Conservation (phyloP, 257 asterid genomes). For the Lycium barbarum region DNA sequence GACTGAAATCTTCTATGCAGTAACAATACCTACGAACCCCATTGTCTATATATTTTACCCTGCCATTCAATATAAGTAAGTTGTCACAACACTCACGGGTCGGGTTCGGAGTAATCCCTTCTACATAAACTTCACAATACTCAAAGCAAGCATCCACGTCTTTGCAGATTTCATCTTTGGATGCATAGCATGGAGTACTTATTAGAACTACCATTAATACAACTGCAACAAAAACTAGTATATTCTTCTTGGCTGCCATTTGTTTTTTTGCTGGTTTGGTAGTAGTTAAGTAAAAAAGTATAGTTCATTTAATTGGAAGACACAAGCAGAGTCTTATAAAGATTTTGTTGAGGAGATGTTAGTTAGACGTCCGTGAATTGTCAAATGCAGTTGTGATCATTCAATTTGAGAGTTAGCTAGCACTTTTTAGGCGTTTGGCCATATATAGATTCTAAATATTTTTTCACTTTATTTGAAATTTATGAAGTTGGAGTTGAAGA, state of each 20-base stretch:
- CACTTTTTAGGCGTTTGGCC: too few relatives aligned
- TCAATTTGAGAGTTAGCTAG: too few relatives aligned
- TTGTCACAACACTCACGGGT: not conserved
- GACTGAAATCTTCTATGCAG: constrained; percentile 28
- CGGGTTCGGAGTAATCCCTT: not conserved
- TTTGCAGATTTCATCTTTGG: not conserved
- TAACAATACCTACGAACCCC: constrained; percentile 14
- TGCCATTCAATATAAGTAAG: constrained; percentile 19
- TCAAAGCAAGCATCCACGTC: constrained; percentile 5
- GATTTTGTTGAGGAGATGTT: too few relatives aligned
- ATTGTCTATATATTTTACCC: not conserved
- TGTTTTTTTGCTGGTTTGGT: not conserved
- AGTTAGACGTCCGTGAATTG: too few relatives aligned
- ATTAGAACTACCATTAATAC: not conserved
- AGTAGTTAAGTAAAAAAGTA: too few relatives aligned
- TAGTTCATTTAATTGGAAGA: too few relatives aligned
- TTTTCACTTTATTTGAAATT: too few relatives aligned
- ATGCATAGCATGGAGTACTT: not conserved
- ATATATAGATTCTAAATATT: too few relatives aligned
- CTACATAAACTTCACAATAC: constrained; percentile 12
- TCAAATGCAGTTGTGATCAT: too few relatives aligned
- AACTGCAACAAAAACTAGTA: not conserved
- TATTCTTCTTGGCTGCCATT: not conserved
- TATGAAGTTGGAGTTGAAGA: too few relatives aligned
- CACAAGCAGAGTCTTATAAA: too few relatives aligned